Percentiles rank a stretch among this genome's conserved stretches.
Conservation (phyloP, 768 basidiomycete species). For the Galerina marginata region DNA sequence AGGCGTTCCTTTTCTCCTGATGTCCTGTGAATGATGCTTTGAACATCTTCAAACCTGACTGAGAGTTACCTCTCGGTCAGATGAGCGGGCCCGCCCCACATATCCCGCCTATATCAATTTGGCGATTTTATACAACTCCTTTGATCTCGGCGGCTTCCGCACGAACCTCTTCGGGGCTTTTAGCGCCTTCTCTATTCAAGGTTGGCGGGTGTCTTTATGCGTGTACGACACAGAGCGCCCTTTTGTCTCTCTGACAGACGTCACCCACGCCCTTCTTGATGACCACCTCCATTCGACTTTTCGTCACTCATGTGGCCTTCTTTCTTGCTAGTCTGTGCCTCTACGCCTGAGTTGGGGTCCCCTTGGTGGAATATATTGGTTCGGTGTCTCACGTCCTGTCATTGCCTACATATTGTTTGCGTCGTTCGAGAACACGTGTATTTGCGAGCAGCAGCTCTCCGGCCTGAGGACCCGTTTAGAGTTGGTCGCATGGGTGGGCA, state of each 20-base stretch:
- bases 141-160: constrained; percentile 1
- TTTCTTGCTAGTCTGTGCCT: constrained; percentile 1
- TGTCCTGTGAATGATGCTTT: background rate
- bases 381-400: constrained; percentile 11
- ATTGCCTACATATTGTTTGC: background rate
- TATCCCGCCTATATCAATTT: constrained; percentile 3
- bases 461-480: background rate
- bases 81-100: background rate
- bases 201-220: background rate
- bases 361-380: constrained; percentile 18
- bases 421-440: constrained; percentile 14
- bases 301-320: constrained; percentile 12
- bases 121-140: background rate
- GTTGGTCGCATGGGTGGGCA: background rate
- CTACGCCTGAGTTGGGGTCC: background rate
- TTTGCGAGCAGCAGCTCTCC: constrained; percentile 10
- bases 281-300: constrained; percentile 8
- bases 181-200: constrained; percentile 5
- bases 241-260: constrained; percentile 6
- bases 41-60: background rate
- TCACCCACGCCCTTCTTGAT: constrained; percentile 11
- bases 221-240: constrained; percentile 4
- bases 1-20: background rate
- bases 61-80: background rate
- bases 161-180: constrained; percentile 6